Base-by-base conservation (phyloP, 2,329 filamentous ascomycete species). In the Neoscytalidium dimidiatum region DNA sequence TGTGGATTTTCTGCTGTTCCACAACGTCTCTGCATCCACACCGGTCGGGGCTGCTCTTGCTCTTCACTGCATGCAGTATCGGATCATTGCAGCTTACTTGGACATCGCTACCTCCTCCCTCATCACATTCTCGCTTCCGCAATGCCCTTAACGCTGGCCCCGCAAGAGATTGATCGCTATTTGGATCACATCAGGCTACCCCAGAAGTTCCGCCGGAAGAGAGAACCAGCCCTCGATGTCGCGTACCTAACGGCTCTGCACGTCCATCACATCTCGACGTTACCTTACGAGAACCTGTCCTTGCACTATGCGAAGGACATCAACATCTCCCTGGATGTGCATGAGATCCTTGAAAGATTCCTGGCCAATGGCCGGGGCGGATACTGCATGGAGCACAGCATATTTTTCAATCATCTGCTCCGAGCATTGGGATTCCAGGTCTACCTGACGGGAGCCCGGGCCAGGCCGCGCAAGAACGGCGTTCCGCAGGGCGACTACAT, bases 311-410 rank as follows among this genome's bases (percentile, higher is more conserved):
- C 68, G 17, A 71, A 70, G 38, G 68, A 62, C 6, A n/a, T 44
- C 38, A 33, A 60, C 14, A 72, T 72, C 29, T 69, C 78, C 14
- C 79, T 87, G 6, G 75, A 82, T 23, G 80, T 83, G 0, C 75
- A 82, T n/a, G 68, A 73, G 52, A 74, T 86, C 1, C 86, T 82
- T 70, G 65, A 75, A 17, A 87, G 86, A 68, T 78, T 85, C 53
- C 75, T 87, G 4, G 70, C 62, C 3, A 70, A 76, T 57, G 73
- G 79, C 17, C 74, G 81, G 2, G 86, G 86, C 19, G 86, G 86
- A 0, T 89, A 88, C 72, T 89, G 86, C 75, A 85, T 89, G 80
- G 86, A 88, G 70, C 79, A 80, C 28, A 83, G 79, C 62, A 79
- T 86, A 46, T 78, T 88, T 21, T 86, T 87, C 68, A 80, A 82